These are phyloP conservation scores for Lepidium aucheri DNA, from an alignment of 345 rosid genomes.

Conservation along the genomic window DNA sequence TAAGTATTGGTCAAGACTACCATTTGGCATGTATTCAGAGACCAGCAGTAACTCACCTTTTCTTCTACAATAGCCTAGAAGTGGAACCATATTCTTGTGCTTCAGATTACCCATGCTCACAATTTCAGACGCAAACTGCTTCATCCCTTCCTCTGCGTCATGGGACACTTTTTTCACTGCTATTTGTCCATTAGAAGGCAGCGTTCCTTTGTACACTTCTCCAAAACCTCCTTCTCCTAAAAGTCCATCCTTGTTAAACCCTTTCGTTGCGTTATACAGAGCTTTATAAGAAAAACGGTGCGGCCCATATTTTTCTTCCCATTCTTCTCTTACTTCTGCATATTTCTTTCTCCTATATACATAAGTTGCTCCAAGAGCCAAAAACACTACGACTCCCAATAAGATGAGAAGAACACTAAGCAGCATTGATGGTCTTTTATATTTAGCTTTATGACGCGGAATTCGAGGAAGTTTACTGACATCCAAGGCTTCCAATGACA, in stretches of 20 bases:
- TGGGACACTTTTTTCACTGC: slow-evolving; percentile 53
- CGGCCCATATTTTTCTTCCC: slow-evolving; percentile 46
- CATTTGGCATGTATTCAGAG: slow-evolving; percentile 40
- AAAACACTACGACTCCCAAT: slow-evolving; percentile 2
- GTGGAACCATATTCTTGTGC: slow-evolving; percentile 43
- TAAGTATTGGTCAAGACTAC: slow-evolving; percentile 38
- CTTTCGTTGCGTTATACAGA: slow-evolving; percentile 38
- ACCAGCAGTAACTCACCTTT: slow-evolving; percentile 36
- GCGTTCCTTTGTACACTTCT: slow-evolving; percentile 41
- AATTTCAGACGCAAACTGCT: slow-evolving; percentile 41
- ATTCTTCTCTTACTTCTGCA: slow-evolving; percentile 36
- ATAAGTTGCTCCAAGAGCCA: slow-evolving; percentile 21
- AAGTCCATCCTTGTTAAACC: slow-evolving; percentile 30
- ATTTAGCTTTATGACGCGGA: slow-evolving; percentile 23
- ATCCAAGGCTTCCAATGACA: slow-evolving; percentile 29
- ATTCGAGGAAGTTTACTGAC: slow-evolving; percentile 40
- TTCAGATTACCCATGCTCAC: slow-evolving; percentile 36
- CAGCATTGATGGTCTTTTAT: neutral
- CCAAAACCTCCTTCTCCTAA: slow-evolving; percentile 48
- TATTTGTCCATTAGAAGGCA: slow-evolving; percentile 31
- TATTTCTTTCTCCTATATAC: slow-evolving; percentile 24
- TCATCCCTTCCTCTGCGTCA: slow-evolving; percentile 40
- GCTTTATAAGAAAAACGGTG: slow-evolving; percentile 33
- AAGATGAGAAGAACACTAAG: neutral
- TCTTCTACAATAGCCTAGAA: slow-evolving; percentile 41